Evolutionary conservation across 306 rosid species (phyloP).

Genomic region (cucumber (Cucumis sativus)): DNA sequence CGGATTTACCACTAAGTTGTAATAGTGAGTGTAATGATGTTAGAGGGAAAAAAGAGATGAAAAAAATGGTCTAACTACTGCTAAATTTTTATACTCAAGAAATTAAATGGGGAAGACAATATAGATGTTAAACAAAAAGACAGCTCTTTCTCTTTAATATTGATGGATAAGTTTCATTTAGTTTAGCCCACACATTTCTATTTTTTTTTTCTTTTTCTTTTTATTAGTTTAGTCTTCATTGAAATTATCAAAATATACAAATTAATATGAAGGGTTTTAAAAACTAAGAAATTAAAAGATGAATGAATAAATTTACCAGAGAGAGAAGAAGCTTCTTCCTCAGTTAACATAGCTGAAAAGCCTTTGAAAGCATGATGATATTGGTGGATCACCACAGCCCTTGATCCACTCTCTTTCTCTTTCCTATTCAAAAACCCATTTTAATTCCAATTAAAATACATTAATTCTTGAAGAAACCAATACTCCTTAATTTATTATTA

Average conservation of each 20-base stretch:
- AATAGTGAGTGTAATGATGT: too few species aligned
- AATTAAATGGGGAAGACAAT: neutral
- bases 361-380: constrained; percentile 75
- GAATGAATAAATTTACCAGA: constrained; percentile 32
- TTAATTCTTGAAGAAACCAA: neutral
- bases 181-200: neutral
- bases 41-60: too few species aligned
- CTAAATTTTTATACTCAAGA: neutral
- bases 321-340: constrained; percentile 61
- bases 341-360: constrained; percentile 84
- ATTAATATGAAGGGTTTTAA: neutral
- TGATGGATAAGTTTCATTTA: neutral
- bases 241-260: neutral
- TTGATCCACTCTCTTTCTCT: constrained; percentile 39
- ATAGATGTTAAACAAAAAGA: neutral
- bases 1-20: too few species aligned
- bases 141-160: neutral
- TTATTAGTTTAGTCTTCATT: neutral
- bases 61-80: too few species aligned
- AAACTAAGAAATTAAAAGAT: neutral
- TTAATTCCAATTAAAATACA: neutral
- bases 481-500: neutral
- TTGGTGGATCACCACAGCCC: constrained; percentile 41
- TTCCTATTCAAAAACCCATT: constrained; percentile 17
- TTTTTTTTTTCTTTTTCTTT: too few species aligned